Evolutionary conservation across 139 green algal genomes (phyloP), one percentile per base, ranked within the genome.

Genomic region (Ettlia oleoabundans): DNA sequence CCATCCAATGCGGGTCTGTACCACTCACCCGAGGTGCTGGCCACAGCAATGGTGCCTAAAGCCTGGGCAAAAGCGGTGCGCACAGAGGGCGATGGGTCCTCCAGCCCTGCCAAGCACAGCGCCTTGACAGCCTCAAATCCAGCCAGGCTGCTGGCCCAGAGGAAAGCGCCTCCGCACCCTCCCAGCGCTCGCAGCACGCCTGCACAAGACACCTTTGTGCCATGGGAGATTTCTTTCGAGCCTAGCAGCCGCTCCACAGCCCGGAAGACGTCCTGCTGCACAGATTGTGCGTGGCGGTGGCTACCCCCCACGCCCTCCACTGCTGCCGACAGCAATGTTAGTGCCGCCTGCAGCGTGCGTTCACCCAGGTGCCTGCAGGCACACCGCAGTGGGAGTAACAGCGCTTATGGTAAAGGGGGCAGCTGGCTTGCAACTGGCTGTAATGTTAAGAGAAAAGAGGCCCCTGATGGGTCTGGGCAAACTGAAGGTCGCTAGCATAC

Each of bases 211-310:
- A 75, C 33, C 40, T 79, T 24, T 53, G 74, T 30, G 42, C 58
- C 19, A 65, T 63, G 2, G 82, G 51, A 43, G 81, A 80, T 33
- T 78, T 85, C 38, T 10, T 55, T 7, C 58, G 66, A 21, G 68
- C 72, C 42, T 87, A 83, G 85, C 90, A 87, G 72, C 32, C 55
- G 64, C 33, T 89, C 77, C 15, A 88, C 85, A 4, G 91, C 66
- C 38, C 86, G 88, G 61, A 91, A 88, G 1, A 89, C 91, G 26
- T 97, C 92, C 28, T 81, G 72, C 67, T 96, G 94, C 43, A 92
- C 74, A 2, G 81, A 69, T 51, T 75, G 18, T 0, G 77, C 86
- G 24, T 87, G 85, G 63, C 94, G 78, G 78, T 94, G 92, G 24
- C 61, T 40, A 19, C 82, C 65, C 5, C 88, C 86, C 30, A 96